phyloP scores from a whole-genome alignment of 352 stramenopile genomes.

The Phytopythium aichiense region DNA sequence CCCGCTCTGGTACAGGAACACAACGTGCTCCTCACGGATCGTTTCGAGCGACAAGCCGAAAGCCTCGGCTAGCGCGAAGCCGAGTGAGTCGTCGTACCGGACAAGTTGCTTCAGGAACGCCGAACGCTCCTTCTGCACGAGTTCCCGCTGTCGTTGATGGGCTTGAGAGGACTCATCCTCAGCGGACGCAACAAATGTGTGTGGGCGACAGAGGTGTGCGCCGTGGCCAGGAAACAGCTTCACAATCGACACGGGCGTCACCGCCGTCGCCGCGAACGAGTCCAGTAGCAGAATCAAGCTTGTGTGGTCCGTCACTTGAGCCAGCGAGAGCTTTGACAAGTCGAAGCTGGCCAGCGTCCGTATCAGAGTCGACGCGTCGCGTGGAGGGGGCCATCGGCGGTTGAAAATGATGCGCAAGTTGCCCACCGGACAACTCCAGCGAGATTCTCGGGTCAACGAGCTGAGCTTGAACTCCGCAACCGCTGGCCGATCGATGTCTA shows the following conservation, averaged over 20 bases:
- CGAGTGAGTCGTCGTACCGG: slow-evolving; percentile 54
- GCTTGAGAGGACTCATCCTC: not conserved
- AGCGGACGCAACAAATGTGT: slow-evolving; percentile 42
- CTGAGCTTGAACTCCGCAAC: slow-evolving; percentile 33
- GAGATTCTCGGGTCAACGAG: slow-evolving; percentile 33
- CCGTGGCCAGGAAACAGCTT: slow-evolving; percentile 56
- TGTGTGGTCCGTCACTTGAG: slow-evolving; percentile 52
- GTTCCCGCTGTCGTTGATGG: slow-evolving; percentile 18
- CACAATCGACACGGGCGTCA: slow-evolving; percentile 67
- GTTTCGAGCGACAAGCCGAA: slow-evolving; percentile 68
- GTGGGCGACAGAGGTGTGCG: slow-evolving; percentile 44
- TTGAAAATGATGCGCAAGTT: slow-evolving; percentile 43
- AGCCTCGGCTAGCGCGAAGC: slow-evolving; percentile 63
- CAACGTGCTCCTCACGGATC: slow-evolving; percentile 73
- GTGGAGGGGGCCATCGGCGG: slow-evolving; percentile 53
- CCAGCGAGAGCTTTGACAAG: slow-evolving; percentile 28
- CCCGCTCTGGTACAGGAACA: slow-evolving; percentile 79
- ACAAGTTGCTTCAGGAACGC: slow-evolving; percentile 72
- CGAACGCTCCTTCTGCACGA: slow-evolving; percentile 42
- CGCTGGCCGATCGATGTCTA: slow-evolving; percentile 12
- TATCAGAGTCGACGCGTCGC: slow-evolving; percentile 45
- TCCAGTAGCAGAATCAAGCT: slow-evolving; percentile 78
- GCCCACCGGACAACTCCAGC: slow-evolving; percentile 47
- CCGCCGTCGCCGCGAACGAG: slow-evolving; percentile 66
- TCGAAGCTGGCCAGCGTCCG: slow-evolving; percentile 36